Evolutionary conservation across 352 stramenopile species (phyloP), one percentile per base, ranked within the genome.

Genomic region (Phytophthora cryptogea): DNA sequence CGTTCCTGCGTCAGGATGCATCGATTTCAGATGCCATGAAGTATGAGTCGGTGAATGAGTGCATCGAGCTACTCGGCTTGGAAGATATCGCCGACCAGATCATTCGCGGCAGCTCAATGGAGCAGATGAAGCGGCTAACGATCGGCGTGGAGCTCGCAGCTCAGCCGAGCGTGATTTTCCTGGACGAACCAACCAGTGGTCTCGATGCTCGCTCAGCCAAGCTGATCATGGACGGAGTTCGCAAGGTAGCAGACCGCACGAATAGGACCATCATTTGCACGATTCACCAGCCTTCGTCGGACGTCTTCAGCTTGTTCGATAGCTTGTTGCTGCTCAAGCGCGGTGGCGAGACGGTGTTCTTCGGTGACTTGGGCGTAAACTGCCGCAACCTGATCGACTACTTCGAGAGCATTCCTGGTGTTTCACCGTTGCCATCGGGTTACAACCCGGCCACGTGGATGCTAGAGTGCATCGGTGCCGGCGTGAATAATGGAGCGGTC

Each of bases 381-480:
- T 66, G 54, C 23, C 30, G 52, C 9, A 63, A 65, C 8, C 28
- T 86, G 52, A 69, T 82, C 36, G 51, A 74, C 31, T 82, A 84
- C 66, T 82, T 86, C 31, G 63, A 79, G 28, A 23, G 16, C 3
- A 73, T 86, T 20, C 43, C 64, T 2, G 64, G 65, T 31, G 59
- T 77, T 17, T n/a, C 54, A 23, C 67, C 76, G 7, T 60, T 67
- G 23, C 70, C 75, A n/a, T 37, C 23, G 35, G 59, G 42, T 0
- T 64, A 66, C 54, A 76, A 76, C 46, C 89, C 89, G 8, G 85
- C 86, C 5, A 93, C 85, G 8, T 97, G 86, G 83, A 94, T 97
- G 85, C 60, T 97, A 0, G 73, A 84, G 11, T 74, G 69, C 10
- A 83, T 84, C 13, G 74, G 76, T 11, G 76, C 72, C 13, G 83